These are phyloP conservation scores for Pilatotrama ljubarskyi DNA, from an alignment of 768 basidiomycete genomes.

Conservation along the genomic window DNA sequence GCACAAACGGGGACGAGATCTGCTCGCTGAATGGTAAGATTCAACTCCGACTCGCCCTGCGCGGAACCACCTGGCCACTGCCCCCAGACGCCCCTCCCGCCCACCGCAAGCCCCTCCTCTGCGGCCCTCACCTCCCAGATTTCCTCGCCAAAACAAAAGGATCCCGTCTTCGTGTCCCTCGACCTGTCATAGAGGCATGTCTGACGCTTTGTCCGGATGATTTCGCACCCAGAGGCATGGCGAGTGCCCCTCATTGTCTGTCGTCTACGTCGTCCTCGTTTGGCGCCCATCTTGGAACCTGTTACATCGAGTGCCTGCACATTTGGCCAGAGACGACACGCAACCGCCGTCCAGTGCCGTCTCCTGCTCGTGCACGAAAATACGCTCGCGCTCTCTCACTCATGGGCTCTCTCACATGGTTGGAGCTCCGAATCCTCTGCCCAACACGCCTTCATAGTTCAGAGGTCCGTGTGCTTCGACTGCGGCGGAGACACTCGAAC, in stretches of 20 bases:
- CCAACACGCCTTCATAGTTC: too few relatives aligned
- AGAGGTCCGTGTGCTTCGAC: too few relatives aligned
- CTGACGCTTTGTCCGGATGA: background rate
- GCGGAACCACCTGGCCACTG: constrained; percentile 20
- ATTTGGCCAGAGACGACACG: background rate
- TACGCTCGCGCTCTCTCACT: background rate
- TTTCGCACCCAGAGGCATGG: constrained; percentile 2
- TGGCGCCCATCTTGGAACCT: constrained; percentile 6
- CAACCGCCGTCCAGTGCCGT: background rate
- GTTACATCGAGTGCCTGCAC: background rate
- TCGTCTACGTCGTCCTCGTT: constrained; percentile 1
- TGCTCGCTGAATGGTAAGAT: constrained; percentile 30
- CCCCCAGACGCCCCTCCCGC: constrained; percentile 7
- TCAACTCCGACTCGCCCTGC: constrained; percentile 30
- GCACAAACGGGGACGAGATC: constrained; percentile 28
- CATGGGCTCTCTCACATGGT: too few relatives aligned
- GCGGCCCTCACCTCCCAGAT: background rate
- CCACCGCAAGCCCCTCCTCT: background rate
- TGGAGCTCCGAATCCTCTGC: too few relatives aligned
- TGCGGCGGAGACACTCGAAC: background rate
- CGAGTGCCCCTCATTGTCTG: background rate
- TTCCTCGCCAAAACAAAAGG: background rate
- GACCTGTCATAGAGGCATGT: background rate
- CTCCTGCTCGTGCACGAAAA: background rate
- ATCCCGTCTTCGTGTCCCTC: background rate